Evolutionary conservation across 23 red algal species (phyloP).

Genomic region (Gracilaria vermiculophylla): DNA sequence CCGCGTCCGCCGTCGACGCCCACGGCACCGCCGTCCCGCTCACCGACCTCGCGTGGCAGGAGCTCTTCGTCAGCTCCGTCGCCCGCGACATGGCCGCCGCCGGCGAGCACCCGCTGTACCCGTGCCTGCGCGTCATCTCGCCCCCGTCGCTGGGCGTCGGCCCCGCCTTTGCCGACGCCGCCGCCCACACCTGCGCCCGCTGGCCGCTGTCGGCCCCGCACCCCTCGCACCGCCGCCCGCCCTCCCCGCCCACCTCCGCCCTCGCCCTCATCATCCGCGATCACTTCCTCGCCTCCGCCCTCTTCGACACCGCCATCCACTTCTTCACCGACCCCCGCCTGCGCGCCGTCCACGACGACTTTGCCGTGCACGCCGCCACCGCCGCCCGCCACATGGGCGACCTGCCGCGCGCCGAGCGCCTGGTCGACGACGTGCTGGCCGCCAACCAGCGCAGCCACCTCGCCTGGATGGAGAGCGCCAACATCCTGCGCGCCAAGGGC

Average conservation of each 20-base stretch:
- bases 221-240: neutral
- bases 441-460: neutral
- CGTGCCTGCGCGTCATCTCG: constrained; percentile 74
- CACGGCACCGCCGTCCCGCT: constrained; percentile 8
- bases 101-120: constrained; percentile 89
- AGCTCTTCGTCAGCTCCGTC: constrained; percentile 68
- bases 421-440: constrained; percentile 26
- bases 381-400: constrained; percentile 36
- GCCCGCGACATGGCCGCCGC: constrained; percentile 41
- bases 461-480: constrained; percentile 45
- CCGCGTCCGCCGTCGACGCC: constrained; percentile 38
- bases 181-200: constrained; percentile 8
- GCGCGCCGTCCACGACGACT: neutral
- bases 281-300: constrained; percentile 52
- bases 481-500: constrained; percentile 30
- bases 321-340: constrained; percentile 48
- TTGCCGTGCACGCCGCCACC: constrained; percentile 34
- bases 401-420: neutral
- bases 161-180: constrained; percentile 50
- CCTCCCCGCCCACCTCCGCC: constrained; percentile 28
- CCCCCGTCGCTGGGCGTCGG: constrained; percentile 47
- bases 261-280: constrained; percentile 63
- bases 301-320: constrained; percentile 59
- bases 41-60: constrained; percentile 57
- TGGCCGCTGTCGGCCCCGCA: constrained; percentile 71